Evolutionary conservation across 1,284 basidiomycete genomes (phyloP).

Genomic region (Ustilago curta): DNA sequence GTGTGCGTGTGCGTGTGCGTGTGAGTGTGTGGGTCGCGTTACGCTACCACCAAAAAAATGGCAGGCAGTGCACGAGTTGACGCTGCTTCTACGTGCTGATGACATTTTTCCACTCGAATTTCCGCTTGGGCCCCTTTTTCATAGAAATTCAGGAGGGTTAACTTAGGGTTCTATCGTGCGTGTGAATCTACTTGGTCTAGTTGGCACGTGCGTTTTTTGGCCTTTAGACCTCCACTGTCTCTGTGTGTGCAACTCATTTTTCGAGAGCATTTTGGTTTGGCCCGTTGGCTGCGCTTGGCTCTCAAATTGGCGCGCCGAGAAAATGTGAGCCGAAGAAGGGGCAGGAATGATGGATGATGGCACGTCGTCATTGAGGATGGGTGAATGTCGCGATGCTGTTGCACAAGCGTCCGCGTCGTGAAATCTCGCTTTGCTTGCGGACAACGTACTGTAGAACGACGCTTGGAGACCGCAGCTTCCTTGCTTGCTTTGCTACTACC

Average conservation of each 20-base stretch:
- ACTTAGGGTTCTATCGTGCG: too few species aligned
- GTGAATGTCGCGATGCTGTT: too few species aligned
- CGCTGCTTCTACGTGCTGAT: constrained; percentile 1
- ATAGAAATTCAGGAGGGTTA: neutral
- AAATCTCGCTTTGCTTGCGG: neutral
- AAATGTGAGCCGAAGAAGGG: neutral
- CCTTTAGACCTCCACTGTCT: constrained; percentile 24
- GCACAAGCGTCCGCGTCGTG: too few species aligned
- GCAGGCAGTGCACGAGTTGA: constrained; percentile 1
- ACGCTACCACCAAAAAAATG: neutral
- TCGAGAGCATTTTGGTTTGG: neutral
- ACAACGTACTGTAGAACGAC: neutral
- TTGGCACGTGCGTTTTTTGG: constrained; percentile 37
- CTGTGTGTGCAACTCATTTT: neutral
- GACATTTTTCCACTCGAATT: neutral
- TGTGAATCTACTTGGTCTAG: neutral
- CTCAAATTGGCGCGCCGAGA: neutral
- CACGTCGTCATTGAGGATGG: neutral
- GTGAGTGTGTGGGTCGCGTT: constrained; percentile 2
- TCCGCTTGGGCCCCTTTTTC: neutral
- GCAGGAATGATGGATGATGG: constrained; percentile 8
- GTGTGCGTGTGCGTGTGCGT: too few species aligned
- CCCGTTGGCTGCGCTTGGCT: neutral
- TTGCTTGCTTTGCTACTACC: neutral
- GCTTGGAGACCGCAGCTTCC: neutral